phyloP scores from a whole-genome alignment of 305 asterid genomes.

The Ilex paraguariensis region DNA sequence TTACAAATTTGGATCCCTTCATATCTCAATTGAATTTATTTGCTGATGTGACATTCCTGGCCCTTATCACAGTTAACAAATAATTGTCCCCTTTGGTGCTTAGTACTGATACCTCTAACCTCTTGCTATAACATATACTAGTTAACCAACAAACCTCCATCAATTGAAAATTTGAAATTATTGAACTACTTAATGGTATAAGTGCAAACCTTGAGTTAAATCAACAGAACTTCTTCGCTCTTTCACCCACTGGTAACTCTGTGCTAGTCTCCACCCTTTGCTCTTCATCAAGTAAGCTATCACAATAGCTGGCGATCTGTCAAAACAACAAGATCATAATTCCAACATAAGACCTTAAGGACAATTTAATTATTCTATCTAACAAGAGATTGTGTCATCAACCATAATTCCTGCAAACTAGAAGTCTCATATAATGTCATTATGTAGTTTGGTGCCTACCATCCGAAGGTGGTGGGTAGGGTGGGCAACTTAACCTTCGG shows the following conservation, averaged over 20 bases:
- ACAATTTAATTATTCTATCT: too few species aligned
- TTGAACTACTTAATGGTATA: background rate
- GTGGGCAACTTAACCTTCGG: too few species aligned
- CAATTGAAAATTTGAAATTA: background rate
- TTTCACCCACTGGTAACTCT: slow-evolving; percentile 92
- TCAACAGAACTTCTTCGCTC: slow-evolving; percentile 73
- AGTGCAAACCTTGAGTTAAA: slow-evolving; percentile 53
- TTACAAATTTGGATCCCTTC: too few species aligned
- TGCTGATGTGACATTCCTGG: background rate
- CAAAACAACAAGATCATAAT: slow-evolving; percentile 8
- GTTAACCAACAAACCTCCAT: background rate
- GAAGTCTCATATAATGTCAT: too few species aligned
- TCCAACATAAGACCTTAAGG: too few species aligned
- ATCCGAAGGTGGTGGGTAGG: too few species aligned
- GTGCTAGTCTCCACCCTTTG: slow-evolving; percentile 80
- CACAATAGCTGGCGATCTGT: slow-evolving; percentile 91
- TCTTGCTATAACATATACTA: background rate
- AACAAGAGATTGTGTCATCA: too few species aligned
- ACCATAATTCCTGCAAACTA: too few species aligned
- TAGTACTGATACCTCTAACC: background rate
- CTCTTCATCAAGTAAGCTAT: slow-evolving; percentile 91
- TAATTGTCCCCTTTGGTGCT: background rate
- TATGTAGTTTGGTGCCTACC: too few species aligned
- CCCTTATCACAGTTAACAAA: background rate
- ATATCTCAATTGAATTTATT: background rate